These are phyloP conservation scores for Cucumis variabilis DNA, from an alignment of 331 rosid genomes.

Conservation along the genomic window DNA sequence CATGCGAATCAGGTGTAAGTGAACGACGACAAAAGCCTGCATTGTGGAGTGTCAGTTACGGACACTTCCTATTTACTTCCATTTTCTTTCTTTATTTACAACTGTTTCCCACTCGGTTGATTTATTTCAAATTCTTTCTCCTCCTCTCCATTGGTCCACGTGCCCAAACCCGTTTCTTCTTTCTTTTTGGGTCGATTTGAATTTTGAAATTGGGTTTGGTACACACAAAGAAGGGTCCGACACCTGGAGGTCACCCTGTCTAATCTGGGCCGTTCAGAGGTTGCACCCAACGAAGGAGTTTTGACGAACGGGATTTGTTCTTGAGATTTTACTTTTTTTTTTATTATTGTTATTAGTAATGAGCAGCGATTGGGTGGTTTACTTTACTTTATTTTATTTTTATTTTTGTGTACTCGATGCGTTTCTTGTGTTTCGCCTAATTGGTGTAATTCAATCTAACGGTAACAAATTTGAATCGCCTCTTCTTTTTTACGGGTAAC, in stretches of 20 bases:
- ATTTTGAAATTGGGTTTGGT: constrained; percentile 1
- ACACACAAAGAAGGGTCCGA: neutral
- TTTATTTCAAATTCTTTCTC: neutral
- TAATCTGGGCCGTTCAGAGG: neutral
- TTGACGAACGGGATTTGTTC: neutral
- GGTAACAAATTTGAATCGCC: neutral
- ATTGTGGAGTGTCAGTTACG: constrained; percentile 25
- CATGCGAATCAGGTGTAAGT: constrained; percentile 23
- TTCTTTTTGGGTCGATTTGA: neutral
- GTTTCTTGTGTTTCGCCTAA: neutral
- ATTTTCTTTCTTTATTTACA: neutral
- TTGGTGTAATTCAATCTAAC: neutral
- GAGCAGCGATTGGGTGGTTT: too few relatives aligned
- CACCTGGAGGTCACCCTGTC: neutral
- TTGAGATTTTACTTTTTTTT: neutral
- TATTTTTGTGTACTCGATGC: neutral
- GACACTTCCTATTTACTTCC: neutral
- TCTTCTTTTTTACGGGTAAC: too few relatives aligned
- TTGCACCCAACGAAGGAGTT: neutral
- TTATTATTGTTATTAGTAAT: too few relatives aligned
- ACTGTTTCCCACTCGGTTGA: constrained; percentile 20
- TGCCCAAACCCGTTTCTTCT: neutral
- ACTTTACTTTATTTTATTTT: neutral
- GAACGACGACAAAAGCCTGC: constrained; percentile 17
- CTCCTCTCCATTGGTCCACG: neutral